Evolutionary conservation across 805 yeast genomes (phyloP).

Genomic region (Cyberlindnera mrakii): DNA sequence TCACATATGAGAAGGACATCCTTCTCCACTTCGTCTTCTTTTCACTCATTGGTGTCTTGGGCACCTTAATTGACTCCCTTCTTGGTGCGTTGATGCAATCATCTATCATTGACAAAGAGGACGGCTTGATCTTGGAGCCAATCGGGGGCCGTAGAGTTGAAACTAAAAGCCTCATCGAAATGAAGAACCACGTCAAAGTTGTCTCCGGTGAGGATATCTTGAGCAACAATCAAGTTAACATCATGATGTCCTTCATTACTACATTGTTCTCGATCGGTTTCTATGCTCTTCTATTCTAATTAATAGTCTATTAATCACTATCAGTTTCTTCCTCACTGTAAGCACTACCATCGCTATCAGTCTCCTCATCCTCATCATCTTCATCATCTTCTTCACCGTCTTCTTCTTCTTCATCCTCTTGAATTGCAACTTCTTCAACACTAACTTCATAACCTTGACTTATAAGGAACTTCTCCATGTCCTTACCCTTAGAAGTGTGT

Average conservation of each 20-base stretch:
- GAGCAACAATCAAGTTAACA: constrained; percentile 35
- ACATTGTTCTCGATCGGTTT: constrained; percentile 25
- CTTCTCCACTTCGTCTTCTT: constrained; percentile 23
- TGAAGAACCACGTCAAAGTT: constrained; percentile 17
- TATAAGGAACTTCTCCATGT: constrained; percentile 40
- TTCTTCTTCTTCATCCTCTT: constrained; percentile 7
- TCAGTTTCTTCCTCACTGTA: constrained; percentile 1
- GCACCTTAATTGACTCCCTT: constrained; percentile 35
- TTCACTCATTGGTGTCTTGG: constrained; percentile 29
- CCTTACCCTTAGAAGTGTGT: constrained; percentile 57
- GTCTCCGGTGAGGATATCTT: constrained; percentile 31
- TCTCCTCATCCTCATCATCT: constrained; percentile 10
- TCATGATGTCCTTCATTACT: constrained; percentile 28
- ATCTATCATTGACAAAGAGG: constrained; percentile 28
- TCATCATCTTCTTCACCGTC: constrained; percentile 16
- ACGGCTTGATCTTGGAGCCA: constrained; percentile 23
- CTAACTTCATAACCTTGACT: constrained; percentile 54
- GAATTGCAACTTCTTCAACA: constrained; percentile 43
- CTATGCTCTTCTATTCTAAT: constrained; percentile 8
- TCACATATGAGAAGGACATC: constrained; percentile 16
- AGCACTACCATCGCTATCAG: neutral
- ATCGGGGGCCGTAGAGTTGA: constrained; percentile 30
- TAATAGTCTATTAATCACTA: neutral
- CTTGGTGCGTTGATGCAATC: constrained; percentile 36
- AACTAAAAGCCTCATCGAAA: constrained; percentile 15